Base-by-base conservation (phyloP, 1,284 basidiomycete species). In the Violaceomyces palustris region DNA sequence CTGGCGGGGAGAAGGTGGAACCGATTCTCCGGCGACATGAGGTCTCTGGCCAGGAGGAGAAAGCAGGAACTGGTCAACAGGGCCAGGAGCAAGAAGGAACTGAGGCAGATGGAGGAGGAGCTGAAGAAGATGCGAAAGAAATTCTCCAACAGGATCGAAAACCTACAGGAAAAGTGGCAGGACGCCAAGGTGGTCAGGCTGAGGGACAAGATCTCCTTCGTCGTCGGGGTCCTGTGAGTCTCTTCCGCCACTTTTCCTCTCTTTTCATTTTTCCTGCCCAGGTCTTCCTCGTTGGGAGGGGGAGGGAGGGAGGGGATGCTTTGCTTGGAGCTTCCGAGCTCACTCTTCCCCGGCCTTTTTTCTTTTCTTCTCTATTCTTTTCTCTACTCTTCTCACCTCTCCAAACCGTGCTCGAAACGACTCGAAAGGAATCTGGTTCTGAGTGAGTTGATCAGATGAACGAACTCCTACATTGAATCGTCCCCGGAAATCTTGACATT, bases 1-100 rank as follows among this genome's bases (percentile, higher is more conserved):
- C 80, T 94, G 1, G 77, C 92, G 27, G 88, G 93, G 68, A 83
- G 91, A 28, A 83, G 83, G 44, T 80, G 92, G 25, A 85, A 88
- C 74, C 88, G 86, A 45, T 88, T 89, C 61, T 84, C 86, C 46
- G 85, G 88, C 51, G 79, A 82, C 44, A 79, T 93, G 50, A 88
- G 86, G 76, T 77, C 86, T 51, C 80, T 81, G 40, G 78, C 81
- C 2, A 71, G 83, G 14, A 75, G 76, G 30, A 52, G 72, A 28
- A 63, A 64, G 66, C 84, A 83, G 74, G 82, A 86, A 68, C 83
- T 77, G 63, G 81, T 81, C 11, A 75, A 83, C 2, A 81, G 83
- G 30, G 82, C 84, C 10, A 85, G 87, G 65, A 67, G 78, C 25
- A 67, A 39, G 53, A 63, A 58, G 18, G 62, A 65, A 27, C 51